Evolutionary conservation across 1,139 yeast genomes (phyloP).

Genomic region (Pichia sp.): DNA sequence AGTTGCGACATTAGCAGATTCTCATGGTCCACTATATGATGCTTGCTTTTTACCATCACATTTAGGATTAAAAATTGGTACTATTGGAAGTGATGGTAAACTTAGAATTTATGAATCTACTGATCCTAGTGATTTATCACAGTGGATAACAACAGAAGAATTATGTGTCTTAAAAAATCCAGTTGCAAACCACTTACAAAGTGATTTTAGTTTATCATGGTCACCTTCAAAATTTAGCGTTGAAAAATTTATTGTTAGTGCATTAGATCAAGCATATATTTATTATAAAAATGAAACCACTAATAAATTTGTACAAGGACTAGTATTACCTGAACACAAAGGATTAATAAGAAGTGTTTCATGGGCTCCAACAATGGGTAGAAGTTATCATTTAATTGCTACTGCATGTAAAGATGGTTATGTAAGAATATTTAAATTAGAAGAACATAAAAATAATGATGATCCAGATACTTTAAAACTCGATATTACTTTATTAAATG

Average conservation of each 20-base stretch:
- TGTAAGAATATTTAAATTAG: conserved; percentile 75
- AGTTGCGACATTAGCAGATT: conserved; percentile 71
- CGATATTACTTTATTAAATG: conserved; percentile 45
- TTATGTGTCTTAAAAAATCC: conserved; percentile 57
- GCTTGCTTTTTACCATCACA: conserved; percentile 86
- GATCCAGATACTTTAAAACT: conserved; percentile 10
- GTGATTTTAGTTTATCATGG: conserved; percentile 87
- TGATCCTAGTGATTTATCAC: conserved; percentile 78
- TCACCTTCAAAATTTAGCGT: conserved; percentile 81
- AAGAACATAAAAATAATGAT: conserved; percentile 32
- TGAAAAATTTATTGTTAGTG: conserved; percentile 80
- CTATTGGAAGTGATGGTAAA: conserved; percentile 87
- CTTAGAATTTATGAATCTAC: conserved; percentile 81
- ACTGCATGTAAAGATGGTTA: conserved; percentile 95
- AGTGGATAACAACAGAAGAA: conserved; percentile 77
- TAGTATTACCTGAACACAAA: conserved; percentile 63
- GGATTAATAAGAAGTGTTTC: conserved; percentile 84
- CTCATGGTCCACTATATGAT: conserved; percentile 85
- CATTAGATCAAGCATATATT: conserved; percentile 79
- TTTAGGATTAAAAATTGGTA: conserved; percentile 73
- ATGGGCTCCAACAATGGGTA: conserved; percentile 97
- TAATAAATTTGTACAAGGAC: conserved; percentile 39
- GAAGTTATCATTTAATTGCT: conserved; percentile 81
- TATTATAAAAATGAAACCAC: conserved; percentile 49
- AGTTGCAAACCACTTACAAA: conserved; percentile 67